phyloP scores from a whole-genome alignment of 2,329 filamentous ascomycete genomes.

The Xylaria digitata region DNA sequence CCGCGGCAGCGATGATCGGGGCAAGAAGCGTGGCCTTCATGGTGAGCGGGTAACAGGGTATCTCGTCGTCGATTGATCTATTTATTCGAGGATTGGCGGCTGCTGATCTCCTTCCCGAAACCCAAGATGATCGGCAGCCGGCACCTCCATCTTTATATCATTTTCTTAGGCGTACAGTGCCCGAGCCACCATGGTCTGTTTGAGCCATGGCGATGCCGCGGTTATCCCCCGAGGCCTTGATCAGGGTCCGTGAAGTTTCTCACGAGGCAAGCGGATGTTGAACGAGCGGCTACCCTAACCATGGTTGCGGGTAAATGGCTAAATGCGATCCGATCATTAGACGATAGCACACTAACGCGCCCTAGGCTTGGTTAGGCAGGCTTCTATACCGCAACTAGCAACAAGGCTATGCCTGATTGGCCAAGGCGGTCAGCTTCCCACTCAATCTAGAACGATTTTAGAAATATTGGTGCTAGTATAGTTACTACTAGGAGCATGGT shows the following conservation, averaged over 20 bases:
- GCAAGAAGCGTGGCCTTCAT: conserved; percentile 30
- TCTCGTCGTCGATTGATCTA: background rate
- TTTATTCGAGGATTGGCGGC: background rate
- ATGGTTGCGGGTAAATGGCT: conserved; percentile 33
- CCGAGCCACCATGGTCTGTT: background rate
- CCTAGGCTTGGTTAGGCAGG: background rate
- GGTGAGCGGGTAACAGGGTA: conserved; percentile 7
- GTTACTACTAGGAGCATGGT: background rate
- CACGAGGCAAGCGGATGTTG: conserved; percentile 28
- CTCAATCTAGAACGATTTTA: conserved; percentile 16
- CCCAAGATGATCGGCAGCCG: conserved; percentile 2
- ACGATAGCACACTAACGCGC: conserved; percentile 20
- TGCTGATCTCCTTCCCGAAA: conserved; percentile 7
- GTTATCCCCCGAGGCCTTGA: conserved; percentile 8
- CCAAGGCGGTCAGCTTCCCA: conserved; percentile 2
- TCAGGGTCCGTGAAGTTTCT: conserved; percentile 20
- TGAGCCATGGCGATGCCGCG: background rate
- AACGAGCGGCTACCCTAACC: conserved; percentile 29
- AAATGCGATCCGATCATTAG: conserved; percentile 25
- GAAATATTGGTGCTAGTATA: background rate
- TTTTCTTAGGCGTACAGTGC: background rate
- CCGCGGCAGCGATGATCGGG: conserved; percentile 30
- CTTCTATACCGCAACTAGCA: conserved; percentile 21
- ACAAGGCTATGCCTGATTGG: conserved; percentile 25
- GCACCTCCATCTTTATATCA: conserved; percentile 28